phyloP scores from a whole-genome alignment of 169 alveolate genomes.

The Plasmodium knowlesi region DNA sequence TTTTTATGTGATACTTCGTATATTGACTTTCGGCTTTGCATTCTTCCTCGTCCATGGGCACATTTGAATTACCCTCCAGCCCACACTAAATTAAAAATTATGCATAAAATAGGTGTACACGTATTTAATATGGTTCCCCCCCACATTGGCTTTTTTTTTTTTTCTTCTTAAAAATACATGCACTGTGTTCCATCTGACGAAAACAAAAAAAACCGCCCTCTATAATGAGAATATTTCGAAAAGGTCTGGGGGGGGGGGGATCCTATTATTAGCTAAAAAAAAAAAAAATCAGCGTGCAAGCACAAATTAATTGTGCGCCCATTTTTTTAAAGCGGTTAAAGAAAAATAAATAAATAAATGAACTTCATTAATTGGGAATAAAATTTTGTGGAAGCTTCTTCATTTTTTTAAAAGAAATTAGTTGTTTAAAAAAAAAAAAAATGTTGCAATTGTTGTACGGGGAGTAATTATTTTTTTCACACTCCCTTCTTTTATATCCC shows the following conservation, averaged over 20 bases:
- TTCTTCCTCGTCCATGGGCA: neutral
- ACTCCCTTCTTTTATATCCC: neutral
- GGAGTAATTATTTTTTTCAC: neutral
- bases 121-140: neutral
- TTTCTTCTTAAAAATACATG: neutral
- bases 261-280: neutral
- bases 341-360: neutral
- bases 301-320: neutral
- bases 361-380: neutral
- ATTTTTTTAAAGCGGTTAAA: neutral
- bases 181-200: neutral
- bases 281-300: neutral
- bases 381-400: neutral
- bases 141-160: neutral
- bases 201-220: neutral
- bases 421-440: neutral
- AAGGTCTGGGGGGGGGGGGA: neutral
- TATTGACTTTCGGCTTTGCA: neutral
- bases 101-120: neutral
- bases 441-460: neutral
- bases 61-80: neutral
- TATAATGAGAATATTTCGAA: neutral
- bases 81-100: neutral
- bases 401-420: neutral
- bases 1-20: neutral